phyloP scores from a whole-genome alignment of 805 yeast species.

The Yarrowia sp. region DNA sequence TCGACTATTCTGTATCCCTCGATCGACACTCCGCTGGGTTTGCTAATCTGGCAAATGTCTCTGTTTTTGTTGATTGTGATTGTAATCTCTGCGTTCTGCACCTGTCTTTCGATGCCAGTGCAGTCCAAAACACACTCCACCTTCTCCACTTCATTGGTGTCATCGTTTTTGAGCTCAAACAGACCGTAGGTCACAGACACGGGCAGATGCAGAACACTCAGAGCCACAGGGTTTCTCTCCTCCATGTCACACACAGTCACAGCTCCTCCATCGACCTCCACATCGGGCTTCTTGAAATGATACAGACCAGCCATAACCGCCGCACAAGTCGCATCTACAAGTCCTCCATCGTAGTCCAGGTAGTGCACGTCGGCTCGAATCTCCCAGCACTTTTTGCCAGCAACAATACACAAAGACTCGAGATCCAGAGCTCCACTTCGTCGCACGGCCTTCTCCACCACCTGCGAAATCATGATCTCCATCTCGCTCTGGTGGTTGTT shows the following conservation, averaged over 20 bases:
- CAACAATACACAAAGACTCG: conserved; percentile 87
- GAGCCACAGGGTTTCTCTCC: conserved; percentile 86
- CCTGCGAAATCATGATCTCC: conserved; percentile 78
- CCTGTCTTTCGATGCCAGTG: conserved; percentile 72
- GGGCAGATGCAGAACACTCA: conserved; percentile 87
- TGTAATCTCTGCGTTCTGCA: conserved; percentile 80
- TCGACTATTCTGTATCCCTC: conserved; percentile 71
- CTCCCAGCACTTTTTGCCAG: conserved; percentile 91
- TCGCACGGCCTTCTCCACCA: conserved; percentile 90
- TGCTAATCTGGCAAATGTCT: conserved; percentile 83
- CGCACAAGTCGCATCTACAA: conserved; percentile 86
- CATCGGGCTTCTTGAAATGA: conserved; percentile 85
- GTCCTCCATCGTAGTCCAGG: conserved; percentile 89
- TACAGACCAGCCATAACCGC: conserved; percentile 87
- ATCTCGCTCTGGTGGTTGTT: conserved; percentile 74
- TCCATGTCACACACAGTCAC: conserved; percentile 63
- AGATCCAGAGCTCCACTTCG: conserved; percentile 90
- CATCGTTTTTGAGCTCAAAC: conserved; percentile 60
- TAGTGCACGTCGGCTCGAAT: conserved; percentile 89
- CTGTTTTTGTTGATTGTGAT: conserved; percentile 88
- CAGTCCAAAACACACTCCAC: conserved; percentile 63
- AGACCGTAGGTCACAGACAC: conserved; percentile 89
- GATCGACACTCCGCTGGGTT: conserved; percentile 91
- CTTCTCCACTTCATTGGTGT: conserved; percentile 56
- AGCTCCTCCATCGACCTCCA: conserved; percentile 60